Percentiles rank a stretch among this genome's conserved stretches.
These are phyloP conservation scores for Dillenia suffruticosa DNA, from an alignment of 164 flowering plant genomes.

Conservation along the genomic window DNA sequence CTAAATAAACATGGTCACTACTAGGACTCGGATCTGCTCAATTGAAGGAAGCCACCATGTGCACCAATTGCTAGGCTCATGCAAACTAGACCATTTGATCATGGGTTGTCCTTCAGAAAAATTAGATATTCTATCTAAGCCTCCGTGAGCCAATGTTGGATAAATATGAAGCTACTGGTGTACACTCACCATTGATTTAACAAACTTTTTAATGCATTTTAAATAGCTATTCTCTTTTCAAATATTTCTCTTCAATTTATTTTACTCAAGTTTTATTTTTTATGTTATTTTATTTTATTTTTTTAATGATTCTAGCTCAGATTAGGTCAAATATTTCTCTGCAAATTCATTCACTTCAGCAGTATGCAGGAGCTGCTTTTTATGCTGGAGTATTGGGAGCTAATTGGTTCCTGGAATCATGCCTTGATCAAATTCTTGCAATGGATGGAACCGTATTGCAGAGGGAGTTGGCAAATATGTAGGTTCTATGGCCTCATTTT, in stretches of 20 bases:
- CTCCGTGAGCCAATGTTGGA: too few relatives aligned
- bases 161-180: too few relatives aligned
- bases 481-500: constrained; percentile 15
- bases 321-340: too few relatives aligned
- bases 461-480: constrained; percentile 56
- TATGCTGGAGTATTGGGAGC: constrained; percentile 41
- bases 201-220: too few relatives aligned
- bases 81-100: too few relatives aligned
- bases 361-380: constrained; percentile 67
- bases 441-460: constrained; percentile 67
- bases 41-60: too few relatives aligned
- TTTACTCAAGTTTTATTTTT: background rate
- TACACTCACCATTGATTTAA: background rate
- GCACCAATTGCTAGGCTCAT: too few relatives aligned
- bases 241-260: background rate
- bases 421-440: constrained; percentile 49
- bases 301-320: background rate
- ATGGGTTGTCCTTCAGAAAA: too few relatives aligned
- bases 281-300: background rate
- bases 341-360: constrained; percentile 7
- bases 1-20: too few relatives aligned
- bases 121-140: too few relatives aligned
- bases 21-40: too few relatives aligned
- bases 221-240: background rate
- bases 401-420: constrained; percentile 37